Evolutionary conservation across 2,329 filamentous ascomycete genomes (phyloP).

Genomic region (Beauveria sp.): DNA sequence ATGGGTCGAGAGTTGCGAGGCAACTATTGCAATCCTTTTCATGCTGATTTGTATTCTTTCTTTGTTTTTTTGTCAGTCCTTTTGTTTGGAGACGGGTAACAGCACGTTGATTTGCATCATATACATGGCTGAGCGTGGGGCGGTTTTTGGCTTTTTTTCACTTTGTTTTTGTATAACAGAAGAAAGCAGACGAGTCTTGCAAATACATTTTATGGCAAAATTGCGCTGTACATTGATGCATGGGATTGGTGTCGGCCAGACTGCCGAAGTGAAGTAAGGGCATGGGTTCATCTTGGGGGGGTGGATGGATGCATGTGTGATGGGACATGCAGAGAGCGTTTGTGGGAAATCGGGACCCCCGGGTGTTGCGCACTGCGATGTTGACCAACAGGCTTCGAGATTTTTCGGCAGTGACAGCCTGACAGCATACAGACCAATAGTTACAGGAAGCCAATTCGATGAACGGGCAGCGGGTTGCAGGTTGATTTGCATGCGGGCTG

Average conservation of each 20-base stretch:
- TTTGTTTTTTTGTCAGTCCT: neutral
- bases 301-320: neutral
- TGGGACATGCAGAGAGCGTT: neutral
- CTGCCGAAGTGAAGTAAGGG: neutral
- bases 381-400: neutral
- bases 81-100: neutral
- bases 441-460: no score
- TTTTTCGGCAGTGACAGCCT: no score
- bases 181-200: neutral
- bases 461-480: no score
- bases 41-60: conserved; percentile 2
- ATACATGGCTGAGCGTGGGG: conserved; percentile 5
- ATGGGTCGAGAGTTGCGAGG: neutral
- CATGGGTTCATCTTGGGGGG: neutral
- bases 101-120: neutral
- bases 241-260: neutral
- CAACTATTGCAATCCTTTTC: neutral
- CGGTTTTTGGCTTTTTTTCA: neutral
- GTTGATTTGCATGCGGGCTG: no score
- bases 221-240: neutral
- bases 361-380: neutral
- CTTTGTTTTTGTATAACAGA: conserved; percentile 8
- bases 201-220: neutral
- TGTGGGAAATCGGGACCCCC: neutral
- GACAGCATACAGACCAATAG: no score